Evolutionary conservation across 2,329 filamentous ascomycete genomes (phyloP).

Genomic region (Chalaropsis ovoidea): DNA sequence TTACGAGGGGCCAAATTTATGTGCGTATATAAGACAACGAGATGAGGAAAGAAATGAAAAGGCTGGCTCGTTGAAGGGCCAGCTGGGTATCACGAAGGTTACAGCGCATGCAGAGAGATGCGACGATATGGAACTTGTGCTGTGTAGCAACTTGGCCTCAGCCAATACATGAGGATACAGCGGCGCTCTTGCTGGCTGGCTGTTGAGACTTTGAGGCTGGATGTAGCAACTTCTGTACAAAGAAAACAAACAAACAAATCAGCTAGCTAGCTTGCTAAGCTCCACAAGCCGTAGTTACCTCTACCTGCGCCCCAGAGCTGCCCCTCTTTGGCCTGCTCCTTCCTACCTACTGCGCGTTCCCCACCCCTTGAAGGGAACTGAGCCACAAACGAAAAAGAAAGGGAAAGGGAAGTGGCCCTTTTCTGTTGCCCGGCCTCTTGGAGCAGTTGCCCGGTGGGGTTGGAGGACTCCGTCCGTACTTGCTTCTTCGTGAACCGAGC

Average conservation of each 20-base stretch:
- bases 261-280: conserved; percentile 8
- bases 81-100: neutral
- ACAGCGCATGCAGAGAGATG: neutral
- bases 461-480: neutral
- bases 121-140: neutral
- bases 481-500: neutral
- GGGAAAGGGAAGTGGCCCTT: neutral
- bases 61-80: conserved; percentile 3
- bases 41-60: neutral
- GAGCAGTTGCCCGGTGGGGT: neutral
- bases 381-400: neutral
- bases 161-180: neutral
- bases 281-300: conserved; percentile 1
- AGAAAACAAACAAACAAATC: conserved; percentile 1
- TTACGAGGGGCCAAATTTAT: neutral
- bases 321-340: neutral
- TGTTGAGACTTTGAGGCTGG: too few species aligned
- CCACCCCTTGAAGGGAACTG: neutral
- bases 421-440: neutral
- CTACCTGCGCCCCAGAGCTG: neutral
- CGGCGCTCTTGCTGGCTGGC: neutral
- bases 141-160: neutral
- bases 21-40: neutral
- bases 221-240: neutral
- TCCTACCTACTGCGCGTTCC: neutral